Evolutionary conservation across 495 filamentous ascomycete genomes (phyloP), one percentile per base, ranked within the genome.

Genomic region (Rhypophila decipiens): DNA sequence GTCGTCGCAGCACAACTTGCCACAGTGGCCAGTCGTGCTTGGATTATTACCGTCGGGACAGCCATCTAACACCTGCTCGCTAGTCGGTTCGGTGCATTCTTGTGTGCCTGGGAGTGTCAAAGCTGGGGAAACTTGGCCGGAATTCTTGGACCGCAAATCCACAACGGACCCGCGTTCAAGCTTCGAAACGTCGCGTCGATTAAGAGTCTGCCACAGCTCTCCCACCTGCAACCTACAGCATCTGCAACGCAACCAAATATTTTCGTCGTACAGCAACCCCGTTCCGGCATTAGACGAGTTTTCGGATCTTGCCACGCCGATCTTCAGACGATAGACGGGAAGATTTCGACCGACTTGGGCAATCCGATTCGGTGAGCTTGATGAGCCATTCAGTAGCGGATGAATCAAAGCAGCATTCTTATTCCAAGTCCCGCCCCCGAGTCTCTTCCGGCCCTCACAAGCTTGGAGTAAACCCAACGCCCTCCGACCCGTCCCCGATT

Each of bases 351-450:
- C n/a, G n/a, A n/a, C n/a, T n/a, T n/a, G n/a, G n/a, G n/a, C n/a
- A 38, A 11, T 38, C 11, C 36, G 34, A n/a, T n/a, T 40, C 63
- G 57, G 52, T 54, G 64, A 66, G 55, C 65, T 71, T 74, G 64
- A 75, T 76, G 72, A 71, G 65, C 59, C 69, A 65, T 65, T 63
- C 71, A 52, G 64, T 67, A 49, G 61, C 71, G 69, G 70, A 69
- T 63, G 70, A 74, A 60, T 59, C 71, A 41, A 70, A 72, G 61
- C 70, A 74, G 71, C 65, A 63, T 52, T 76, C 71, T 55, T 64
- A 56, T 55, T 29, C 35, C 59, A 23, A 51, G 58, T n/a, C 35
- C 56, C 10, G 41, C 53, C 8, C 39, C 59, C 27, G 60, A 63
- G 12, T 47, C 56, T 15, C 38, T 55, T 8, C 47, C 60, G 19